Evolutionary conservation across 2,329 filamentous ascomycete species (phyloP).

Genomic region (Fusarium mexicanum): DNA sequence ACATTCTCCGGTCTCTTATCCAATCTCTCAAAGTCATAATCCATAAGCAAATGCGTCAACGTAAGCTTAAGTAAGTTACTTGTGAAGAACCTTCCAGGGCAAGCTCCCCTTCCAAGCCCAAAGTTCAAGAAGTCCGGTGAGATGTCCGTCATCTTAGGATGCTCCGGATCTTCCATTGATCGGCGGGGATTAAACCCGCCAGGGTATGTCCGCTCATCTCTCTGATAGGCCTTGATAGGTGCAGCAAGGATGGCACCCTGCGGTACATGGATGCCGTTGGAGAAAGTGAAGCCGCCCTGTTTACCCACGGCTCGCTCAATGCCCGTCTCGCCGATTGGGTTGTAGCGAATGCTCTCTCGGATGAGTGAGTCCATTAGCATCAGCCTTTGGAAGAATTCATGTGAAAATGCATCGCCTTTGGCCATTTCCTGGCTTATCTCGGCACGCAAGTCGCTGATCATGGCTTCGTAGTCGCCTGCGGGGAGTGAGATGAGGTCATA

Average conservation of each 20-base stretch:
- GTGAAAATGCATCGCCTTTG: slow-evolving; percentile 16
- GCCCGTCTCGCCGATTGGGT: slow-evolving; percentile 28
- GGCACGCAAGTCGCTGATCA: slow-evolving; percentile 10
- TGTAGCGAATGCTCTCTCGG: slow-evolving; percentile 26
- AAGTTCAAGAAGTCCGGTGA: slow-evolving; percentile 24
- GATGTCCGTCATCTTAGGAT: slow-evolving; percentile 23
- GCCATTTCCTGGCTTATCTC: slow-evolving; percentile 13
- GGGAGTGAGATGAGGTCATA: slow-evolving; percentile 27
- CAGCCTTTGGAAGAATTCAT: slow-evolving; percentile 21
- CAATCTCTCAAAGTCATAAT: slow-evolving; percentile 20
- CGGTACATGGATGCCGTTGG: slow-evolving; percentile 28
- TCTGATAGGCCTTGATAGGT: slow-evolving; percentile 29
- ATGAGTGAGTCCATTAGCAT: slow-evolving; percentile 22
- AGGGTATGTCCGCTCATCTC: slow-evolving; percentile 18
- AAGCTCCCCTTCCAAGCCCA: slow-evolving; percentile 14
- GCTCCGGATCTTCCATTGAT: slow-evolving; percentile 11
- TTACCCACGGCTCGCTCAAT: slow-evolving; percentile 24
- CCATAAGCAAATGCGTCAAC: slow-evolving; percentile 13
- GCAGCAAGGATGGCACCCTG: slow-evolving; percentile 26
- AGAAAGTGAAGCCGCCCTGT: slow-evolving; percentile 27
- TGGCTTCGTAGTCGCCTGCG: slow-evolving; percentile 9
- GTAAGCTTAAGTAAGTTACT: slow-evolving; percentile 26
- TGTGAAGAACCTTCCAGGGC: slow-evolving; percentile 21
- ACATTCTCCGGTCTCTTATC: slow-evolving; percentile 15
- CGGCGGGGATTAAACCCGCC: slow-evolving; percentile 23